Conservation (phyloP, 352 stramenopile species). For the Phytophthora europaea region DNA sequence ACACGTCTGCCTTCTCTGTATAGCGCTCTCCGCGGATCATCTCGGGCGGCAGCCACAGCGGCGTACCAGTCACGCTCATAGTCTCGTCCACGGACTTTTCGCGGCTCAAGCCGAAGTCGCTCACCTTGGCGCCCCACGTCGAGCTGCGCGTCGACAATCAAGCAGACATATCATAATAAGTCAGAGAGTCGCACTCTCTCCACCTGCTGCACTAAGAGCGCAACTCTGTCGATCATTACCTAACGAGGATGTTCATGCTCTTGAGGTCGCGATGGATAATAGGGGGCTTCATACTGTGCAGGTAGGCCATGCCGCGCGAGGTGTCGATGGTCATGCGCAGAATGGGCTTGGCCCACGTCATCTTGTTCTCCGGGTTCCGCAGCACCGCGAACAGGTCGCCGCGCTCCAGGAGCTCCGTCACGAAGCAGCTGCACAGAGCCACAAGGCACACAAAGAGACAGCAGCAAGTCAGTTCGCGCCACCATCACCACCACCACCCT, state of each 20-base stretch:
- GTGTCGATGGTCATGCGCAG: constrained; percentile 92
- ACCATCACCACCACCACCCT: background rate
- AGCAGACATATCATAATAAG: constrained; percentile 17
- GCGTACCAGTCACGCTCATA: constrained; percentile 93
- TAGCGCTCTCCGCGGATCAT: constrained; percentile 92
- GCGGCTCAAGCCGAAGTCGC: constrained; percentile 97
- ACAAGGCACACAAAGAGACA: background rate
- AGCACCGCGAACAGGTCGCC: constrained; percentile 87
- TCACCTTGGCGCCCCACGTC: constrained; percentile 94
- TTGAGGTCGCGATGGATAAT: constrained; percentile 99
- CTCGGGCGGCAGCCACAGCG: constrained; percentile 87
- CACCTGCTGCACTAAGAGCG: constrained; percentile 5
- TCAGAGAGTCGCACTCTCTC: constrained; percentile 22
- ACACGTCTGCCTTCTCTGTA: constrained; percentile 91
- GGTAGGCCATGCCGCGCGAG: constrained; percentile 96
- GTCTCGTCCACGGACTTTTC: constrained; percentile 96
- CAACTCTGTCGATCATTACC: constrained; percentile 41
- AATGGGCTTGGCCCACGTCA: constrained; percentile 90
- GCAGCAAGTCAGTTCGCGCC: constrained; percentile 15
- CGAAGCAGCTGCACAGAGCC: constrained; percentile 73
- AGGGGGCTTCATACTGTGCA: constrained; percentile 97
- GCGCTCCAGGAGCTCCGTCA: constrained; percentile 89
- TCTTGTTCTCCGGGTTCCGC: constrained; percentile 80
- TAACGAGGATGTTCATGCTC: constrained; percentile 93
- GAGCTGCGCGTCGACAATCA: constrained; percentile 52